phyloP scores from a whole-genome alignment of 31 red algal species.

The Porphyra umbilicalis region DNA sequence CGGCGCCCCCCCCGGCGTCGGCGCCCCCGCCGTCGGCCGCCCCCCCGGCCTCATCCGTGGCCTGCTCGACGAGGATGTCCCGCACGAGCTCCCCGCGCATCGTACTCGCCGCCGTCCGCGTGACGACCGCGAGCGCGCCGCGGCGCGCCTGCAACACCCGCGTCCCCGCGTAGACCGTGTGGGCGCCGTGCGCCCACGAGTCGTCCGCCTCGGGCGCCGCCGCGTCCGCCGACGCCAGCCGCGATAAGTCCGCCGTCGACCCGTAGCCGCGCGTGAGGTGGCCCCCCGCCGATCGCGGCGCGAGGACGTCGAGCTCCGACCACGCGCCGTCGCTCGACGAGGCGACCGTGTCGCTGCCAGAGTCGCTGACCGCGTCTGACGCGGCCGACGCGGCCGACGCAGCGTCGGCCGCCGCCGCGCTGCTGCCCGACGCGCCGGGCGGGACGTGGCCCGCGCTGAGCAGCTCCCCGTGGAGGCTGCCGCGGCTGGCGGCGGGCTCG shows the following conservation, averaged over 20 bases:
- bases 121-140: not conserved
- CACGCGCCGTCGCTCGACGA: not conserved
- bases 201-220: not conserved
- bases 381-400: not conserved
- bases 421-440: too few relatives aligned
- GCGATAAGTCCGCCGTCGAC: not conserved
- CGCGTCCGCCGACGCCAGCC: not conserved
- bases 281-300: not conserved
- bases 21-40: not conserved
- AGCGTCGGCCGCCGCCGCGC: too few relatives aligned
- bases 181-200: conserved; percentile 12
- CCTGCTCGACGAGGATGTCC: conserved; percentile 7
- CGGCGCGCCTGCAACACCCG: conserved; percentile 15
- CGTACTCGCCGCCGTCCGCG: conserved; percentile 5
- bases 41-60: not conserved
- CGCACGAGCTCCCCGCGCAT: conserved; percentile 12
- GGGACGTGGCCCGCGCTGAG: too few relatives aligned
- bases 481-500: not conserved
- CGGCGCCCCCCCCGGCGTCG: not conserved
- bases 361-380: not conserved
- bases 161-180: conserved; percentile 20
- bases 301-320: not conserved
- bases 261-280: not conserved
- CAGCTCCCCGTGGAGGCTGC: not conserved
- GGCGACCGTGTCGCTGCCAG: not conserved